Percentiles rank a stretch among this genome's conserved stretches.
Evolutionary conservation across 176 grass and related monocot species (phyloP).

Genomic region (Puccinellia tenuiflora): DNA sequence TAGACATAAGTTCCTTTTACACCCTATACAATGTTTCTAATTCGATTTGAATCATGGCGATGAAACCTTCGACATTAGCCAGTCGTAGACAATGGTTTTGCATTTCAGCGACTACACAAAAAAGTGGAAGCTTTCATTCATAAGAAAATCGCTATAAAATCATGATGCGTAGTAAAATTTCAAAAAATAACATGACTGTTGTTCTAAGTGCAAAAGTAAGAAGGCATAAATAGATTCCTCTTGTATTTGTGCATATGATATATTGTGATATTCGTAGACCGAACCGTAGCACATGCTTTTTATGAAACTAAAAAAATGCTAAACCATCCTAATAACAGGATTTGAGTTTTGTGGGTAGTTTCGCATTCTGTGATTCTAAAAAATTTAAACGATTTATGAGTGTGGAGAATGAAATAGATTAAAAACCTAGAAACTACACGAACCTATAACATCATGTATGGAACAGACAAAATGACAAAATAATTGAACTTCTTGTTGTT

Average conservation of each 20-base stretch:
- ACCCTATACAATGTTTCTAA: background rate
- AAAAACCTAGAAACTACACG: background rate
- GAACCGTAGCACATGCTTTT: background rate
- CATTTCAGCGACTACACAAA: background rate
- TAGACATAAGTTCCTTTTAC: background rate
- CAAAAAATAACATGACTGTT: background rate
- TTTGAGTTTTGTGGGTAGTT: background rate
- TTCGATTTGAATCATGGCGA: background rate
- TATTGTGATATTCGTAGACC: background rate
- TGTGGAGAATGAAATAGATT: background rate
- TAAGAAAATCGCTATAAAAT: too few relatives aligned
- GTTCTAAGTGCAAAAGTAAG: background rate
- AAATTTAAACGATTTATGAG: background rate
- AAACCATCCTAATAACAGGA: background rate
- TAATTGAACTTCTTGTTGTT: background rate
- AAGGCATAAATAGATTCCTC: background rate
- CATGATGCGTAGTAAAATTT: too few relatives aligned
- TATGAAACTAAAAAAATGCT: background rate
- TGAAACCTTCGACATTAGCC: background rate
- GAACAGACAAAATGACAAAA: background rate
- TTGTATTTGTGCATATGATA: background rate
- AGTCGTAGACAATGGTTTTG: background rate
- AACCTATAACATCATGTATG: background rate
- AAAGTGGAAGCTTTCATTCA: background rate
- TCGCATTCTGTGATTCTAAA: background rate